These are phyloP conservation scores for Flaveria sonorensis DNA, from an alignment of 129 eudicot species.

Conservation along the genomic window DNA sequence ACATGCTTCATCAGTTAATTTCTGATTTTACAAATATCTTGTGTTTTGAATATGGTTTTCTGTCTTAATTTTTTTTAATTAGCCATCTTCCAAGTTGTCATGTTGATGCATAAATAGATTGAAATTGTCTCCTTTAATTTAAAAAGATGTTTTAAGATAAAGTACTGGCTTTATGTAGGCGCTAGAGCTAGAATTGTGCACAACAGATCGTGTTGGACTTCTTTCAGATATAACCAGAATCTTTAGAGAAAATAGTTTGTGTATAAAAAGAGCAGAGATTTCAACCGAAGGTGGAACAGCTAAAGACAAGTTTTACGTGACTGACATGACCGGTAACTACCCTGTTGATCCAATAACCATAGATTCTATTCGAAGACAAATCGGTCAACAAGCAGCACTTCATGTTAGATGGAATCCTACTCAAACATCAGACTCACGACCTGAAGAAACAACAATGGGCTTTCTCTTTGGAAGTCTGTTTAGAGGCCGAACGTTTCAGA, in stretches of 20 bases:
- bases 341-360: slow-evolving; percentile 73
- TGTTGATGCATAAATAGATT: neutral
- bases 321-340: slow-evolving; percentile 69
- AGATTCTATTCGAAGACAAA: slow-evolving; percentile 62
- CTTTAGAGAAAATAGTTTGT: slow-evolving; percentile 80
- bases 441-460: slow-evolving; percentile 60
- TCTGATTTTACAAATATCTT: neutral
- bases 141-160: neutral
- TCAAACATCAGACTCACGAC: slow-evolving; percentile 45
- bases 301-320: slow-evolving; percentile 74
- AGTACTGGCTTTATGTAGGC: slow-evolving; percentile 47
- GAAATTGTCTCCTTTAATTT: neutral
- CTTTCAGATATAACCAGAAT: slow-evolving; percentile 90
- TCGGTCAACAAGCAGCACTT: slow-evolving; percentile 58
- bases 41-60: neutral
- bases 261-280: slow-evolving; percentile 85
- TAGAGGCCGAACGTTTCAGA: slow-evolving; percentile 43
- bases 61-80: neutral
- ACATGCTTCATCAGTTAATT: neutral
- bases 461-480: slow-evolving; percentile 73
- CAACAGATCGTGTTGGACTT: slow-evolving; percentile 85
- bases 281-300: slow-evolving; percentile 79
- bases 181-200: slow-evolving; percentile 62
- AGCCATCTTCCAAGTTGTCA: neutral
- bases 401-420: slow-evolving; percentile 61